phyloP scores from a whole-genome alignment of 2,329 filamentous ascomycete genomes.

The Botrytis deweyae region DNA sequence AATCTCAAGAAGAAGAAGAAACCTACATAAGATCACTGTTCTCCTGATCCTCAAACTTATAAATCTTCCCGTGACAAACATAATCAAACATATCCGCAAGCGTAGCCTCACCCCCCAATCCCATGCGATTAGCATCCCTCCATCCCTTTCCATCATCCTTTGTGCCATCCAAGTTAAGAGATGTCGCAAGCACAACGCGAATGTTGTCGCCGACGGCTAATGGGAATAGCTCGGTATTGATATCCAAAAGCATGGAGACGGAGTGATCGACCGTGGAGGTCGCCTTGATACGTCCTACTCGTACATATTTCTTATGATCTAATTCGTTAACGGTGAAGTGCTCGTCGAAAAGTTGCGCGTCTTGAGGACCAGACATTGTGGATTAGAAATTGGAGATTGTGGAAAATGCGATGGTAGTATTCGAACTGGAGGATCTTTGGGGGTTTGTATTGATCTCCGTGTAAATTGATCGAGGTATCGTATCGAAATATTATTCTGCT shows the following conservation, averaged over 20 bases:
- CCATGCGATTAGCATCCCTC: conserved; percentile 67
- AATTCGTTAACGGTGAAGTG: conserved; percentile 78
- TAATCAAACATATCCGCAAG: conserved; percentile 83
- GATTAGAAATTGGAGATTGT: conserved; percentile 69
- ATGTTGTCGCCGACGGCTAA: conserved; percentile 71
- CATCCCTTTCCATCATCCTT: conserved; percentile 78
- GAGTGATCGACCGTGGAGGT: conserved; percentile 68
- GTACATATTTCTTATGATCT: conserved; percentile 90
- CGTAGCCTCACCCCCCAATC: conserved; percentile 54
- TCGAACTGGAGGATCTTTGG: background rate
- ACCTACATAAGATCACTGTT: conserved; percentile 84
- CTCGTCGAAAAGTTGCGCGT: conserved; percentile 92
- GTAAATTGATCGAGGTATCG: background rate
- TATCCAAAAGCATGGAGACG: conserved; percentile 80
- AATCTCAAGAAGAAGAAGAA: conserved; percentile 4
- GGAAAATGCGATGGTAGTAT: background rate
- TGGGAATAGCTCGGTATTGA: conserved; percentile 91
- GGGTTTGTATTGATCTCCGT: background rate
- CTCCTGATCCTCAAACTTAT: conserved; percentile 78
- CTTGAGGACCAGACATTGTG: conserved; percentile 65
- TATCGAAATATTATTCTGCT: background rate
- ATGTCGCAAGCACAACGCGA: conserved; percentile 79
- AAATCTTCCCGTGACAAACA: conserved; percentile 85
- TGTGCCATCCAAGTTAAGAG: conserved; percentile 79
- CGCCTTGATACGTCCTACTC: conserved; percentile 81